phyloP scores from a whole-genome alignment of 208 protist genomes.

The Trypanosoma platydactyli region DNA sequence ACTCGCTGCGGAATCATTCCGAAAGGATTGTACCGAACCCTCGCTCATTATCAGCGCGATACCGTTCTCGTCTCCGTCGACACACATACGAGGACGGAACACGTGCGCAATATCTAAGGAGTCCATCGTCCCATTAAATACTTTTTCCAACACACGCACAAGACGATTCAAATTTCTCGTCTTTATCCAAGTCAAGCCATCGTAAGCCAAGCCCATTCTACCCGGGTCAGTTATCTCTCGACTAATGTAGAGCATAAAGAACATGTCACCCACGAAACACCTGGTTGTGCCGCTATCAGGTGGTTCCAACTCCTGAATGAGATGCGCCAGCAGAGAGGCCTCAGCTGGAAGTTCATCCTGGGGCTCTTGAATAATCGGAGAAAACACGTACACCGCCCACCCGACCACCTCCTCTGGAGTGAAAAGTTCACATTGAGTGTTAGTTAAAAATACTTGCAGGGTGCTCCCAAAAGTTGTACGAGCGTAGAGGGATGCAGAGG shows the following conservation, averaged over 20 bases:
- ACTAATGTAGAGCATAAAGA: conserved; percentile 5
- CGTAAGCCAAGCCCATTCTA: not conserved
- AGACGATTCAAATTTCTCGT: conserved; percentile 10
- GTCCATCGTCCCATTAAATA: conserved; percentile 3
- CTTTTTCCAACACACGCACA: not conserved
- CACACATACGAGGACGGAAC: not conserved
- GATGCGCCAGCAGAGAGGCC: not conserved
- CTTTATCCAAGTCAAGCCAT: not conserved
- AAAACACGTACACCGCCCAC: conserved; percentile 3
- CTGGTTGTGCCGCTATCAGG: not conserved
- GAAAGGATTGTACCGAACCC: not conserved
- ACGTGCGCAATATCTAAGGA: not conserved
- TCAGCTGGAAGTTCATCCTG: conserved; percentile 1
- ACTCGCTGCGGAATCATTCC: not conserved
- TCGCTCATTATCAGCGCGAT: not conserved
- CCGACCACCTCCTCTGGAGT: not conserved
- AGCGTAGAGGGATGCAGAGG: conserved; percentile 4
- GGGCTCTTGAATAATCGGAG: not conserved
- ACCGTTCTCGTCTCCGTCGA: conserved; percentile 8
- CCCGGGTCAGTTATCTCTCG: not conserved
- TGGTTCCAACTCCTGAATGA: conserved; percentile 2
- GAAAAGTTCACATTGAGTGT: conserved; percentile 6
- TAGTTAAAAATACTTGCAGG: not conserved
- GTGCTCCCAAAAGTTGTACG: not conserved
- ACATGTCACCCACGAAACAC: conserved; percentile 10